Percentiles rank a stretch among this genome's conserved stretches.
These are phyloP conservation scores for Nitzschia palea DNA, from an alignment of 108 stramenopile species.

Conservation along the genomic window DNA sequence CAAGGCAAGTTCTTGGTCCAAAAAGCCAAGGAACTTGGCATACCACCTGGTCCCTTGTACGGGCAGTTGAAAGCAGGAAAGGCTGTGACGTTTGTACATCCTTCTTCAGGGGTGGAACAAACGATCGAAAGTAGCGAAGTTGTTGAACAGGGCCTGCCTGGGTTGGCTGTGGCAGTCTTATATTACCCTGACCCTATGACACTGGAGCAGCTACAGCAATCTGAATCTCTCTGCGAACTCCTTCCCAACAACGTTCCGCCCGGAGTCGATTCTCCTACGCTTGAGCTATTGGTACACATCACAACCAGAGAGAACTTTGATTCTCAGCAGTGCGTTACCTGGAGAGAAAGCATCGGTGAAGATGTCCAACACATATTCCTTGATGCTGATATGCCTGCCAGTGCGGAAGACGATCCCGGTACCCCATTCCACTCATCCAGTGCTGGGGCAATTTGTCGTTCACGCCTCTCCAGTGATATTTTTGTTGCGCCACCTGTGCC, in stretches of 20 bases:
- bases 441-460: conserved; percentile 49
- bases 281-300: conserved; percentile 76
- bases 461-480: conserved; percentile 38
- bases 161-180: conserved; percentile 62
- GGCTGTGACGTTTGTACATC: conserved; percentile 66
- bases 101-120: neutral
- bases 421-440: conserved; percentile 63
- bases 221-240: conserved; percentile 26
- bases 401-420: conserved; percentile 5
- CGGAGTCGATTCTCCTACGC: neutral
- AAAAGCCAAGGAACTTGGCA: conserved; percentile 66
- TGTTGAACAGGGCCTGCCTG: conserved; percentile 60
- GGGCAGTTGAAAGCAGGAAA: conserved; percentile 80
- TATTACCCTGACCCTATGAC: conserved; percentile 40
- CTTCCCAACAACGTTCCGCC: neutral
- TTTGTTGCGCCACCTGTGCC: neutral
- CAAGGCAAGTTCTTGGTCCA: conserved; percentile 77
- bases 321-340: conserved; percentile 32
- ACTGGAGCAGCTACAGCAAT: conserved; percentile 32
- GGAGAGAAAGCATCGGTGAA: conserved; percentile 49
- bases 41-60: conserved; percentile 84
- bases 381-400: conserved; percentile 34
- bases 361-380: conserved; percentile 55
- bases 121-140: conserved; percentile 64
- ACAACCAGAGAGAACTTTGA: conserved; percentile 49